Conservation (phyloP, 2,329 filamentous ascomycete genomes). For the Penicillium nordicum region DNA sequence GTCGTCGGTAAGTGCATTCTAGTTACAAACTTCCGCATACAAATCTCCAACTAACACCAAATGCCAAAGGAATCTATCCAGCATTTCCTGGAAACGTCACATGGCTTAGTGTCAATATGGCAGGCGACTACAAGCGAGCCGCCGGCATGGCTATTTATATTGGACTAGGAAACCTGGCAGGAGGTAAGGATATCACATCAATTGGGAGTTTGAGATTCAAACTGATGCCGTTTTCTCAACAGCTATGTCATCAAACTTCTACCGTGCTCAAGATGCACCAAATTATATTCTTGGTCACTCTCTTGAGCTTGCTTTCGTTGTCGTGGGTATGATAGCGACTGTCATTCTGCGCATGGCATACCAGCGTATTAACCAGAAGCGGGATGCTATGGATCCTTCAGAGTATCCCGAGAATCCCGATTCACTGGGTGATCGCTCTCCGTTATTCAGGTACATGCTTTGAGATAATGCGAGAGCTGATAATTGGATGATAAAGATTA, state of each 20-base stretch:
- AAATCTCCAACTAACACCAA: not conserved
- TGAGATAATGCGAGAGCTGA: conserved; percentile 21
- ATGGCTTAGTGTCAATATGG: conserved; percentile 59
- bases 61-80: conserved; percentile 41
- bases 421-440: conserved; percentile 57
- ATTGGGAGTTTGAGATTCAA: not conserved
- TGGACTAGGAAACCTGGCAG: conserved; percentile 54
- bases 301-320: conserved; percentile 51
- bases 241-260: conserved; percentile 71
- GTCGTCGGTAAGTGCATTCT: conserved; percentile 38
- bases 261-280: conserved; percentile 52
- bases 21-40: not conserved
- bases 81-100: conserved; percentile 48
- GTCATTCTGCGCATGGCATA: conserved; percentile 52
- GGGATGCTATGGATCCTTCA: conserved; percentile 46
- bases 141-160: conserved; percentile 65
- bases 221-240: conserved; percentile 1
- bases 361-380: conserved; percentile 55
- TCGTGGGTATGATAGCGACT: conserved; percentile 46
- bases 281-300: conserved; percentile 52
- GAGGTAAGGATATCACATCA: conserved; percentile 24
- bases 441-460: conserved; percentile 62
- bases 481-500: not conserved
- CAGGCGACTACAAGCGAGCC: conserved; percentile 55
- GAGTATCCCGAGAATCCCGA: conserved; percentile 53